These are phyloP conservation scores for Oryza glaberrima DNA, from an alignment of 176 grass and related monocot species.

Conservation along the genomic window DNA sequence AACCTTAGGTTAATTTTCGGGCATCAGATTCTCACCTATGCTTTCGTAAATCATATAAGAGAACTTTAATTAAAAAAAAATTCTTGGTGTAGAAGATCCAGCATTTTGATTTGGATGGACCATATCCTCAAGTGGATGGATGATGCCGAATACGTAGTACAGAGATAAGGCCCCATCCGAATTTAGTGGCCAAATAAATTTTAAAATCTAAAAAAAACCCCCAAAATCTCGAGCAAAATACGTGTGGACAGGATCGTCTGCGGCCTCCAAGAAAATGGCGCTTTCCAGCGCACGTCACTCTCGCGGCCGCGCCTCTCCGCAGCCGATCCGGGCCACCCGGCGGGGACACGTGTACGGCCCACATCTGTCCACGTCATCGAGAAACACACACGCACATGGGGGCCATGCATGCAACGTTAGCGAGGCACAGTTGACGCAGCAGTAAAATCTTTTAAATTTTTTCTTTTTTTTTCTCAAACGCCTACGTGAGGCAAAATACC, in stretches of 20 bases:
- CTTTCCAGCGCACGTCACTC: neutral
- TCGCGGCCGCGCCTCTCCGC: neutral
- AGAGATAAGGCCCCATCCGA: neutral
- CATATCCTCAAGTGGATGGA: slow-evolving; percentile 26
- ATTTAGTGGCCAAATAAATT: neutral
- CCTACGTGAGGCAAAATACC: neutral
- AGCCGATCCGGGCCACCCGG: neutral
- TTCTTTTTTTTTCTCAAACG: neutral
- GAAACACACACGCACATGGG: neutral
- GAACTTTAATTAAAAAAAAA: too few relatives aligned
- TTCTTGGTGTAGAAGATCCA: neutral
- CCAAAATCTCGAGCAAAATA: neutral
- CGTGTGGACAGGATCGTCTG: slow-evolving; percentile 34
- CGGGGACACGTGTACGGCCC: neutral
- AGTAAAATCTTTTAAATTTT: neutral
- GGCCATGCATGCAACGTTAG: slow-evolving; percentile 34
- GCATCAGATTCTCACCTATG: too few relatives aligned
- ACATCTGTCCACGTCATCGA: neutral
- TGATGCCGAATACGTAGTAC: neutral
- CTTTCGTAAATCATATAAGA: too few relatives aligned
- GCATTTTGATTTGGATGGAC: neutral
- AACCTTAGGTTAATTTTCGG: too few relatives aligned
- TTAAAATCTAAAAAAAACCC: neutral
- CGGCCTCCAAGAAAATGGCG: neutral
- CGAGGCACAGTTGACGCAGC: neutral